A percentile compares a stretch with the other conserved stretches of the same genome.
Conservation (phyloP, 2,329 filamentous ascomycete genomes). For the Teratosphaeriaceae sp. region DNA sequence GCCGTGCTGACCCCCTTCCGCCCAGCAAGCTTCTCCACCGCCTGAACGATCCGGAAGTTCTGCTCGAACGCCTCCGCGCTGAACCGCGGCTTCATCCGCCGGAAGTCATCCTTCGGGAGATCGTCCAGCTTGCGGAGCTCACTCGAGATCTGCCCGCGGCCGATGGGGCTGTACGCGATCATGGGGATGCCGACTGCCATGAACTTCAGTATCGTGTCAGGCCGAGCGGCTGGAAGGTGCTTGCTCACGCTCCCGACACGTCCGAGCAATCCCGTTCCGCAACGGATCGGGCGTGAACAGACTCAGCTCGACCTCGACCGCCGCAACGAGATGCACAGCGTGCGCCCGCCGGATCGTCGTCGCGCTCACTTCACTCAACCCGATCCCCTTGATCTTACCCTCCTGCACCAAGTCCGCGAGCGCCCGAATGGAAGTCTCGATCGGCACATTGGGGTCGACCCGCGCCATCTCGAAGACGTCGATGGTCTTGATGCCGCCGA, state of each 20-base stretch:
- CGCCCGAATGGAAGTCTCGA: constrained; percentile 39
- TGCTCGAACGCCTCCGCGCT: constrained; percentile 56
- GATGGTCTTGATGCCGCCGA: constrained; percentile 49
- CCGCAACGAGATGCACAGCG: constrained; percentile 35
- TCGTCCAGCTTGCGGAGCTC: constrained; percentile 44
- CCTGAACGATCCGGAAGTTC: constrained; percentile 57
- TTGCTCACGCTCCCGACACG: background rate
- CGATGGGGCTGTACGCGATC: constrained; percentile 63
- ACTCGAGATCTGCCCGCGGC: constrained; percentile 50
- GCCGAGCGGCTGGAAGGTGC: no score
- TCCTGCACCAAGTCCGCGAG: constrained; percentile 46
- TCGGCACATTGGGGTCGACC: constrained; percentile 45
- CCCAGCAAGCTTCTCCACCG: constrained; percentile 53
- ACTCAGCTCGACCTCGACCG: constrained; percentile 51
- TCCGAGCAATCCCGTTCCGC: constrained; percentile 4
- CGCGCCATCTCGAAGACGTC: constrained; percentile 56
- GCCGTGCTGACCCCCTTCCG: constrained; percentile 53
- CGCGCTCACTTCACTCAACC: constrained; percentile 45
- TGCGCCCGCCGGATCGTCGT: constrained; percentile 43
- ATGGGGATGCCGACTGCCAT: constrained; percentile 52
- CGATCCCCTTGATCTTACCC: constrained; percentile 46
- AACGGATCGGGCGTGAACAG: constrained; percentile 28
- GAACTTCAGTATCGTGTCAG: no score
- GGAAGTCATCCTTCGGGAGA: constrained; percentile 44
- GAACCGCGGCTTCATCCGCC: constrained; percentile 51